Percentiles rank a stretch among this genome's conserved stretches.
phyloP scores from a whole-genome alignment of 148 eudicot genomes.

The Persicaria maculosa region DNA sequence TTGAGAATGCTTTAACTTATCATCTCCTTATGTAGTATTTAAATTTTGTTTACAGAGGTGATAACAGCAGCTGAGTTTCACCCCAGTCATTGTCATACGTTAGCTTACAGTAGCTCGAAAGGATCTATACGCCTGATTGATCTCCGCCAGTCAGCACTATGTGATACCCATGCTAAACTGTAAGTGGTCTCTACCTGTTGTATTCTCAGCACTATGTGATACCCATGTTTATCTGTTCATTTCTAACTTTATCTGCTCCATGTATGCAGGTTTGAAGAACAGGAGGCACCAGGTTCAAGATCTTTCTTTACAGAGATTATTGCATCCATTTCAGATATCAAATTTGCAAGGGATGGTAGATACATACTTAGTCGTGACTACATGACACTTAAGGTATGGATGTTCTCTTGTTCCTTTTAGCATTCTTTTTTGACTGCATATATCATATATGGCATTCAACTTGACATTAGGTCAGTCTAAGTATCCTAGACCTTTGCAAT shows the following conservation, averaged over 20 bases:
- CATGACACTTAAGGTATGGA: slow-evolving; percentile 66
- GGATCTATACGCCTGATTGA: slow-evolving; percentile 68
- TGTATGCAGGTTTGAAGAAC: slow-evolving; percentile 60
- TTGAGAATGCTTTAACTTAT: neutral
- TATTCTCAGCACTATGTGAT: too few species aligned
- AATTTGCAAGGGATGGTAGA: slow-evolving; percentile 68
- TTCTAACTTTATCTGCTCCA: neutral
- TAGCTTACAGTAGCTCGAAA: slow-evolving; percentile 77
- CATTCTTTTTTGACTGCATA: neutral
- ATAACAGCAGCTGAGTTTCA: slow-evolving; percentile 77
- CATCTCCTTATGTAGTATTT: neutral
- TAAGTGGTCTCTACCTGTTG: slow-evolving; percentile 27
- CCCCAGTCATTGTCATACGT: slow-evolving; percentile 60
- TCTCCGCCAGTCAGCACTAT: slow-evolving; percentile 70
- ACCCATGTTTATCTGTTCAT: neutral
- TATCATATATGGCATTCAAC: too few species aligned
- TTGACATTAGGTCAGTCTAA: too few species aligned
- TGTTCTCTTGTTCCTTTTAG: neutral
- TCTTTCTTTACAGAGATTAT: slow-evolving; percentile 75
- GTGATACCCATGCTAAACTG: slow-evolving; percentile 69
- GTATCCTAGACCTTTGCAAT: neutral
- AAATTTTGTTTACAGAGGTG: slow-evolving; percentile 40
- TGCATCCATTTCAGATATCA: slow-evolving; percentile 68
- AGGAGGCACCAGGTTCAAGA: slow-evolving; percentile 62
- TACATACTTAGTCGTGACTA: slow-evolving; percentile 66